phyloP scores from a whole-genome alignment of 208 protist species.

The Acanthamoeba sp. region DNA sequence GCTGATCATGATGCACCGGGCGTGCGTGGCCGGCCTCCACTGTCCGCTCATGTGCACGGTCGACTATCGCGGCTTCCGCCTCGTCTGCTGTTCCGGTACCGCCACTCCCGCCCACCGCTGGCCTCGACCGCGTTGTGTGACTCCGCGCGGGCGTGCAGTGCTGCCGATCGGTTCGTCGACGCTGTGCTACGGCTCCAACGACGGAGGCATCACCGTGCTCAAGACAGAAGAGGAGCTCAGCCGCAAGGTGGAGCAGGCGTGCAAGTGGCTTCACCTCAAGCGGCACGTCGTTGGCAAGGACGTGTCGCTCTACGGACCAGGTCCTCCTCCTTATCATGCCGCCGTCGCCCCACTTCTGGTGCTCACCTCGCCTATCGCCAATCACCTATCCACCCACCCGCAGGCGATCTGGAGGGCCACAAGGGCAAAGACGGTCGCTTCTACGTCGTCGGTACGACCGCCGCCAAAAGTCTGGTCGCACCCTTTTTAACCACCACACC shows the following conservation, averaged over 20 bases:
- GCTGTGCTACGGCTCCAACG: conserved; percentile 67
- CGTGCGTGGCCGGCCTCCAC: conserved; percentile 38
- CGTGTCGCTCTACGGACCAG: conserved; percentile 19
- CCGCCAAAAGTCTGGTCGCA: too few relatives aligned
- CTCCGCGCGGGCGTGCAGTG: not conserved
- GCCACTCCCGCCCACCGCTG: not conserved
- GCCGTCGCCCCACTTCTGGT: not conserved
- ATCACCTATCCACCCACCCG: not conserved
- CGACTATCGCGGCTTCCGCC: conserved; percentile 68
- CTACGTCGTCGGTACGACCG: conserved; percentile 56
- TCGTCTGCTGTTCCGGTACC: conserved; percentile 69
- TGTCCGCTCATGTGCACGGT: conserved; percentile 67
- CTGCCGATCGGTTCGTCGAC: conserved; percentile 60
- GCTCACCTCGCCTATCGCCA: not conserved
- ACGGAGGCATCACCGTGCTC: conserved; percentile 59
- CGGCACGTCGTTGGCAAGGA: conserved; percentile 2
- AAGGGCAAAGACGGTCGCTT: conserved; percentile 58
- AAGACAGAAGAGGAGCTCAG: conserved; percentile 3
- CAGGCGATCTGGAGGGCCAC: conserved; percentile 70
- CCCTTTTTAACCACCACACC: too few relatives aligned
- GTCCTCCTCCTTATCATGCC: not conserved
- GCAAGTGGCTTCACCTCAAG: conserved; percentile 57
- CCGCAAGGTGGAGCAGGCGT: conserved; percentile 23
- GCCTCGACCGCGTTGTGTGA: not conserved
- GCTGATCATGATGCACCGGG: conserved; percentile 62